Evolutionary conservation across 176 grass and related monocot species (phyloP), one percentile per base, ranked within the genome.

Genomic region (Avena atlantica): DNA sequence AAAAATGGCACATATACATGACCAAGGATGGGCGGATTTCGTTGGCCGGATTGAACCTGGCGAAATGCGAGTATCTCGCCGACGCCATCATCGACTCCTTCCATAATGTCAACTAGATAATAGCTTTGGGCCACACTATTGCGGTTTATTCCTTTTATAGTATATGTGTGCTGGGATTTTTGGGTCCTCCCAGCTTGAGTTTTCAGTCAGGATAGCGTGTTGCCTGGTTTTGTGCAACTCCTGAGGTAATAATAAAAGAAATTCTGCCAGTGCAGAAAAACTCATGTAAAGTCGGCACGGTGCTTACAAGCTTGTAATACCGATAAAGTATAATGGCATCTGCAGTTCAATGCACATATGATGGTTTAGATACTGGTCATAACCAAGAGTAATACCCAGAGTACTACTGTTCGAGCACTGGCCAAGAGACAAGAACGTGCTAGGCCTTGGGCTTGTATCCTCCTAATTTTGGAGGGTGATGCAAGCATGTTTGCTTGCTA

Each of bases 1-100:
- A 94, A 59, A 98, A 95, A 85, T 95, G 96, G 92, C 96, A 95
- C 52, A 7, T 98, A n/a, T 95, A 98, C 76, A 94, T 98, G 96
- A 98, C 96, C 29, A 98, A 98, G 92, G 96, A 98, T 76, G 92
- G 96, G 59, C 70, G 96, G 47, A 98, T 98, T 84, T 98, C 96
- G 4, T 87, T 98, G 76, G 96, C 94, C 12, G 93, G 97, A 36
- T 53, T 98, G 14, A 94, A 92, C 63, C 61, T 96, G 19, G 86
- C 94, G 3, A 98, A 96, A 17, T 98, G 97, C 9, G 92, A 98
- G 15, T 96, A 98, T 81, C 96, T 98, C 19, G 92, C 92, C 0
- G 96, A 98, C 9, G 96, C 93, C 70, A 96, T 98, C 82, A 90
- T 96, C 9, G 96, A 98, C 87, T 98, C 96, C 62, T 96, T 88